Evolutionary conservation across 2,329 filamentous ascomycete species (phyloP).

Genomic region (Bimuria novae-zelandiae): DNA sequence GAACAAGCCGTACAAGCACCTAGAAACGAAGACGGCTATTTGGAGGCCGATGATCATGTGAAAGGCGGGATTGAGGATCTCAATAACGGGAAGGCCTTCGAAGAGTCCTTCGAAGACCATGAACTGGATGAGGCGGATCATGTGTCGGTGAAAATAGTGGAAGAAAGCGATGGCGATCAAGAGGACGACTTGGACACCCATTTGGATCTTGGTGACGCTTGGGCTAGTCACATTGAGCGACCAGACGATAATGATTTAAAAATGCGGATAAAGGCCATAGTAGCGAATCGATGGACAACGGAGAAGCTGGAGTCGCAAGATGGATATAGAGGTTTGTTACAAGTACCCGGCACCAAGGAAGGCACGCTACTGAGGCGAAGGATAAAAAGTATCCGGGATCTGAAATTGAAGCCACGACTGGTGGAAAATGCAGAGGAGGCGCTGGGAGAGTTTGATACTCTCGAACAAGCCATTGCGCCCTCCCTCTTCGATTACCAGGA

Average conservation of each 20-base stretch:
- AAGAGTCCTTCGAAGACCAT: slow-evolving; percentile 43
- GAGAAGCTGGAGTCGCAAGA: slow-evolving; percentile 40
- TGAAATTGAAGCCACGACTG: slow-evolving; percentile 41
- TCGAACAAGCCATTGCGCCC: slow-evolving; percentile 69
- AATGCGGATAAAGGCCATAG: slow-evolving; percentile 53
- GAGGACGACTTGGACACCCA: slow-evolving; percentile 33
- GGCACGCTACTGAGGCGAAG: slow-evolving; percentile 24
- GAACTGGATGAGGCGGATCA: slow-evolving; percentile 47
- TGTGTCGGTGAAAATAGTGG: slow-evolving; percentile 23
- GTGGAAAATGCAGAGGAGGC: slow-evolving; percentile 35
- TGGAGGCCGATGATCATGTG: slow-evolving; percentile 27
- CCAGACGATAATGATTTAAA: slow-evolving; percentile 66
- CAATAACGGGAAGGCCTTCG: slow-evolving; percentile 49
- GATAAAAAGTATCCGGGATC: slow-evolving; percentile 30
- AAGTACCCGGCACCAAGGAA: slow-evolving; percentile 28
- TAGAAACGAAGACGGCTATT: slow-evolving; percentile 15
- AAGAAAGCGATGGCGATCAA: slow-evolving; percentile 52
- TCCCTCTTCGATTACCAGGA: slow-evolving; percentile 84
- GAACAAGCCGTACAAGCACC: slow-evolving; percentile 21
- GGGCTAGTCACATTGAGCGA: slow-evolving; percentile 77
- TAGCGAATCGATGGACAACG: slow-evolving; percentile 55
- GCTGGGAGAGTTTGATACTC: slow-evolving; percentile 58
- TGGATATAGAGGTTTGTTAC: slow-evolving; percentile 36
- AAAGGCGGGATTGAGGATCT: slow-evolving; percentile 16
- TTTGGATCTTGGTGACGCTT: slow-evolving; percentile 63